Base-by-base conservation (phyloP, 2,329 filamentous ascomycete species). In the Plenodomus lindquistii region DNA sequence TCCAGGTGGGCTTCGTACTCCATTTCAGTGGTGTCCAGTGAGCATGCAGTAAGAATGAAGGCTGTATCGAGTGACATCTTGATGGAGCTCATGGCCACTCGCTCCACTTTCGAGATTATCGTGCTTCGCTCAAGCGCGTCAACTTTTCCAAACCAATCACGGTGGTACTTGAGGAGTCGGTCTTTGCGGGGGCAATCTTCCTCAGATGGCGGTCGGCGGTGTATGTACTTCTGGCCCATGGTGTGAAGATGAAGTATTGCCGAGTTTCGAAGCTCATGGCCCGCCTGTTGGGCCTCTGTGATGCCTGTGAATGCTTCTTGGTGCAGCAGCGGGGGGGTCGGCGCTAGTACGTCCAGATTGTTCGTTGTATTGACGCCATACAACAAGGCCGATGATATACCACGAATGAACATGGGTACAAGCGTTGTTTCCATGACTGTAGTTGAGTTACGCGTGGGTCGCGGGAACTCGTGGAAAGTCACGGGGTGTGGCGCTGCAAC, bases 181-280 rank as follows among this genome's bases (percentile, higher is more conserved):
- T 18, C 21, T 18, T 54, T 57, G 9, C 47, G 35, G 19, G 40
- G 35, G 13, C 53, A 22, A 17, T 56, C 51, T 31, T 55, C 21
- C 9, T 24, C 13, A 1, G 42, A 41, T 3, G 22, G 18, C 4
- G 27, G 9, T 4, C 37, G 13, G 3, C 21, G 46, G 2, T 39
- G 3, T 17, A 46, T 21, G 16, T 31, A 34, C 16, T 39, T 50
- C 1, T 17, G 21, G 18, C 44, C 46, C 17, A 56, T 49, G 2
- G 38, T 52, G 17, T 46, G 52, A 1, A 55, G 21, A 9, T 57
- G 50, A 0, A 60, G 4, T 10, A 63, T 37, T 8, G 57, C 46
- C 2, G 57, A 51, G 19, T 66, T 67, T 5, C 57, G 54, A 13
- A 67, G 51, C 16, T 61, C 57, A 9, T 58, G 45, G n/a, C 46